Evolutionary conservation across 2,329 filamentous ascomycete species (phyloP).

Genomic region (Xylariaceae sp.): DNA sequence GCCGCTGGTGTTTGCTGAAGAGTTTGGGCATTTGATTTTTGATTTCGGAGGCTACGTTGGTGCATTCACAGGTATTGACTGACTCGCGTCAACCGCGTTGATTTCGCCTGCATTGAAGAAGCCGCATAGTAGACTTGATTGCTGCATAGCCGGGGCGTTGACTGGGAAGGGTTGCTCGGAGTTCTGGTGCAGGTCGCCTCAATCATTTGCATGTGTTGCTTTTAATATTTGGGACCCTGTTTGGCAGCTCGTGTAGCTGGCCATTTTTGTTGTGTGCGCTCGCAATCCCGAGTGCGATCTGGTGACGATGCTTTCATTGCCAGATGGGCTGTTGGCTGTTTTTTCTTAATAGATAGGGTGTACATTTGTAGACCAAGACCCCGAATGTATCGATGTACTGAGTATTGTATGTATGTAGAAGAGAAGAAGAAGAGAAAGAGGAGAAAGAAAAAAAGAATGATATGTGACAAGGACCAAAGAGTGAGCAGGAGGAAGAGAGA

Average conservation of each 20-base stretch:
- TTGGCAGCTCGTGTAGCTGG: conserved; percentile 1
- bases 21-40: not conserved
- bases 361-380: not conserved
- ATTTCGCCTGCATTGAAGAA: conserved; percentile 6
- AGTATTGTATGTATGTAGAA: not conserved
- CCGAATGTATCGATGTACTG: not conserved
- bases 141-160: conserved; percentile 27
- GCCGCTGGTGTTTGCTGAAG: conserved; percentile 15
- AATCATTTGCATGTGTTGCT: conserved; percentile 2
- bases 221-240: not conserved
- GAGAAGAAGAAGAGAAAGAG: conserved; percentile 1
- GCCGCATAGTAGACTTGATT: conserved; percentile 9
- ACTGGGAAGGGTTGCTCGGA: not conserved
- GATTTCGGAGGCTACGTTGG: conserved; percentile 8
- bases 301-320: not conserved
- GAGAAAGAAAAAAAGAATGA: not conserved
- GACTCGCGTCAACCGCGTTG: conserved; percentile 7
- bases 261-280: not conserved
- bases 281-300: not conserved
- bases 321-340: not conserved
- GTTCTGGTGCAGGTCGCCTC: not conserved
- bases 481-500: no score
- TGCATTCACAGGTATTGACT: conserved; percentile 16
- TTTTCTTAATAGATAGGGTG: not conserved
- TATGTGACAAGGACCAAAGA: not conserved